phyloP scores from a whole-genome alignment of 306 rosid species.

The Mimosa pudica region DNA sequence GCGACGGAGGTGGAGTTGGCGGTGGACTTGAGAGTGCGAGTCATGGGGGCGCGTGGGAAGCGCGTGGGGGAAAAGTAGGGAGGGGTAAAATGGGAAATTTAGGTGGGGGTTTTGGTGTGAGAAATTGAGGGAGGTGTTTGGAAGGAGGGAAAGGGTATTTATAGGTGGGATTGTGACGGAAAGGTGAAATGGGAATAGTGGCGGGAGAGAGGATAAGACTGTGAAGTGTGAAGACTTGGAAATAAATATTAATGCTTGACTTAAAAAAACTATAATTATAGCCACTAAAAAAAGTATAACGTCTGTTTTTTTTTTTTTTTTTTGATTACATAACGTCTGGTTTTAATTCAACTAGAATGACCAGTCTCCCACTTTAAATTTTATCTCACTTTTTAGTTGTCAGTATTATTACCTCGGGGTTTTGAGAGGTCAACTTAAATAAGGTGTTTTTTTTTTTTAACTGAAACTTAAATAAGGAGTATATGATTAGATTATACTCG shows the following conservation, averaged over 20 bases:
- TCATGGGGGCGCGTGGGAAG: conserved; percentile 37
- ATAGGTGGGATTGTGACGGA: conserved; percentile 23
- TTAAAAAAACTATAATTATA: background rate
- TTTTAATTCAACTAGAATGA: background rate
- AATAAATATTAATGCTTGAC: background rate
- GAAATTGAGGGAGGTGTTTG: background rate
- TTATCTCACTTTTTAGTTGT: background rate
- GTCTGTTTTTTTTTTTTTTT: too few species aligned
- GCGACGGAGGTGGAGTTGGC: conserved; percentile 16
- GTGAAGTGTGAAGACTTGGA: background rate
- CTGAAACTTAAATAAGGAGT: too few species aligned
- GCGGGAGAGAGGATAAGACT: conserved; percentile 30
- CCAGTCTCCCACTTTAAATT: background rate
- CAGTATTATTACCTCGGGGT: too few species aligned
- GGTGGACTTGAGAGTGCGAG: conserved; percentile 46
- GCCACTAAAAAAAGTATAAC: background rate
- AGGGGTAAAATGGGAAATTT: background rate
- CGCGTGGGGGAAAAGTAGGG: background rate
- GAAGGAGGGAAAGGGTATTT: conserved; percentile 28
- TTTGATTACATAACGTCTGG: background rate
- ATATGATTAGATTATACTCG: too few species aligned
- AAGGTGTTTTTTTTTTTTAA: too few species aligned
- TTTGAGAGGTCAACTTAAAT: too few species aligned
- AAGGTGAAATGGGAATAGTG: background rate
- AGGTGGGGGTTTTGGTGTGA: background rate